Conservation (phyloP, 2,329 filamentous ascomycete species). For the Cercospora sp. region DNA sequence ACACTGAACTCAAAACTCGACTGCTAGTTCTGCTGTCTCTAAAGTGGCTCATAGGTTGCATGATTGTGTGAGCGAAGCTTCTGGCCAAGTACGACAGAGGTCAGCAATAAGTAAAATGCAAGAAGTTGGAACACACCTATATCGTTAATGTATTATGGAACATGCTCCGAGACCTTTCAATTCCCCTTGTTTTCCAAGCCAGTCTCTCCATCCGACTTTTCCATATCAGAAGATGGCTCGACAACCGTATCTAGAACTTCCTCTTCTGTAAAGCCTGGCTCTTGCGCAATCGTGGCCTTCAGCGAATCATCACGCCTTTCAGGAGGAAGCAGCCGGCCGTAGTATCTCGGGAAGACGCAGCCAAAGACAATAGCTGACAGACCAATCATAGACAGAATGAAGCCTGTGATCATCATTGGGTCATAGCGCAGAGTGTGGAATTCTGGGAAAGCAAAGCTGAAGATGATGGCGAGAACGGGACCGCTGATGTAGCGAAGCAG, state of each 20-base stretch:
- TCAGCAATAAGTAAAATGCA: no score
- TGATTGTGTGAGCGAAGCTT: not conserved
- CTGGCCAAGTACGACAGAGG: no score
- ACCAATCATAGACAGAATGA: constrained; percentile 51
- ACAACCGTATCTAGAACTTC: constrained; percentile 9
- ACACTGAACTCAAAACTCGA: not conserved
- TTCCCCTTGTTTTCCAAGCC: not conserved
- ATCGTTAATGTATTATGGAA: no score
- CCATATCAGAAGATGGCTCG: constrained; percentile 11
- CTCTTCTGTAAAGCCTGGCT: constrained; percentile 8
- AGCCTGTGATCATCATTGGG: constrained; percentile 54
- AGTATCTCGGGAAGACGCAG: constrained; percentile 53
- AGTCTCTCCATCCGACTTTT: constrained; percentile 1
- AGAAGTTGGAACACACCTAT: no score
- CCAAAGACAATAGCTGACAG: constrained; percentile 52
- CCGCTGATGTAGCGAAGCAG: constrained; percentile 55
- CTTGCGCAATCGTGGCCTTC: constrained; percentile 6
- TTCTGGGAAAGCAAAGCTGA: constrained; percentile 54
- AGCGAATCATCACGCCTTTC: constrained; percentile 50
- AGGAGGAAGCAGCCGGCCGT: constrained; percentile 54
- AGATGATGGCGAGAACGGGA: constrained; percentile 55
- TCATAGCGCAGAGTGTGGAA: constrained; percentile 54
- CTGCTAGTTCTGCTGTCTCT: not conserved
- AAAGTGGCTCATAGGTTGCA: not conserved
- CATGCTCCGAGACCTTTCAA: not conserved